These are phyloP conservation scores for Penicillium cataractarum DNA, from an alignment of 495 filamentous ascomycete species.

Conservation along the genomic window DNA sequence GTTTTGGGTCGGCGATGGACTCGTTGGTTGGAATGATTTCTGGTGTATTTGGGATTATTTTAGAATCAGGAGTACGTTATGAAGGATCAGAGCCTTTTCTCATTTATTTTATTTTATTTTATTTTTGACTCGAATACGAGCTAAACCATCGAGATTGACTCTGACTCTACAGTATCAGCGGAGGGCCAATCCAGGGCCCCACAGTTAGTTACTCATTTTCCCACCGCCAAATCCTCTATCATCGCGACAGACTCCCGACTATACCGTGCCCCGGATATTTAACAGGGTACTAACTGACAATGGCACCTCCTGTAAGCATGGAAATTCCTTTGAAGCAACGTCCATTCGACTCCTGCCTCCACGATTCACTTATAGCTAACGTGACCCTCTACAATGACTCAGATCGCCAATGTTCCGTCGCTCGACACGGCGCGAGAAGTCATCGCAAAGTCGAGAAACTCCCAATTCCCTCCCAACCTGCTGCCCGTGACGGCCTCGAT, in stretches of 20 bases:
- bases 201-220: constrained; percentile 28
- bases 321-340: background rate
- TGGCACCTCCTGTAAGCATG: constrained; percentile 44
- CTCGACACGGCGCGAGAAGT: constrained; percentile 53
- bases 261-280: constrained; percentile 5
- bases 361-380: constrained; percentile 4
- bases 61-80: background rate
- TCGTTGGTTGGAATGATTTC: background rate
- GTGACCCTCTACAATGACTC: constrained; percentile 27
- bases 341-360: background rate
- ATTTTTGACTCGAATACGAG: background rate
- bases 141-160: background rate
- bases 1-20: background rate
- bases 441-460: constrained; percentile 51
- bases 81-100: background rate
- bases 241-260: constrained; percentile 7
- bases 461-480: constrained; percentile 71
- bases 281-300: constrained; percentile 19
- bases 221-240: constrained; percentile 32
- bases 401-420: constrained; percentile 46
- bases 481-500: constrained; percentile 86
- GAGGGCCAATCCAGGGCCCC: constrained; percentile 16
- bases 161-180: background rate
- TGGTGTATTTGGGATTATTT: background rate
- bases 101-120: background rate